phyloP scores from a whole-genome alignment of 2,329 filamentous ascomycete genomes.

The Fonsecaea nubica region DNA sequence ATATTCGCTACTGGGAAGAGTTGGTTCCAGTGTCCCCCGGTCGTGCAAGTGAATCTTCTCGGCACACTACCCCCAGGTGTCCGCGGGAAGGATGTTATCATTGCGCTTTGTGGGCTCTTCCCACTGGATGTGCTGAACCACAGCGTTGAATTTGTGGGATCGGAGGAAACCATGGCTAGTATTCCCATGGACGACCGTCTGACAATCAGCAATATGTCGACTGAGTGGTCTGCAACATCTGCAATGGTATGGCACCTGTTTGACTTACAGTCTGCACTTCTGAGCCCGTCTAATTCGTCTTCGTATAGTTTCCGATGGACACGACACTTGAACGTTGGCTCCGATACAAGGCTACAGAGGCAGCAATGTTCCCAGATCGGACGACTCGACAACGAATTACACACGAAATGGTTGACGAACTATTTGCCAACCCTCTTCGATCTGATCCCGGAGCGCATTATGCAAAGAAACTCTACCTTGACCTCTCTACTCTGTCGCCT shows the following conservation, averaged over 20 bases:
- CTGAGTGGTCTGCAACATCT: conserved; percentile 56
- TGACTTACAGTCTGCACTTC: too few relatives aligned
- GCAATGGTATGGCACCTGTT: conserved; percentile 53
- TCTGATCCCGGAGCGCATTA: too few relatives aligned
- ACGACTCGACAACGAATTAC: too few relatives aligned
- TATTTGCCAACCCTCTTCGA: too few relatives aligned
- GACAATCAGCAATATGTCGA: conserved; percentile 57
- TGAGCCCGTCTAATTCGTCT: too few relatives aligned
- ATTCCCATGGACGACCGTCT: conserved; percentile 75
- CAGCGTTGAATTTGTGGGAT: conserved; percentile 84
- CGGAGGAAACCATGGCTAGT: conserved; percentile 75
- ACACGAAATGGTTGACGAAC: too few relatives aligned
- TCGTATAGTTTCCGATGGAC: conserved; percentile 75
- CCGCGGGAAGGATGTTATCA: conserved; percentile 91
- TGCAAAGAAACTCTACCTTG: too few relatives aligned
- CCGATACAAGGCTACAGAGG: conserved; percentile 74
- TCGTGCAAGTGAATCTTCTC: conserved; percentile 79
- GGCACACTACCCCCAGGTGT: conserved; percentile 79
- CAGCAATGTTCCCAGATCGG: conserved; percentile 55
- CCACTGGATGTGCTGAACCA: conserved; percentile 90
- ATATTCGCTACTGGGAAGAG: conserved; percentile 84
- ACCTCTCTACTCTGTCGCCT: too few relatives aligned
- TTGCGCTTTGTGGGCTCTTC: conserved; percentile 85
- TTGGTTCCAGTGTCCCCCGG: conserved; percentile 88
- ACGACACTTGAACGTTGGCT: conserved; percentile 73